phyloP scores from a whole-genome alignment of 257 asterid genomes.

The Craterostigma plantagineum region DNA sequence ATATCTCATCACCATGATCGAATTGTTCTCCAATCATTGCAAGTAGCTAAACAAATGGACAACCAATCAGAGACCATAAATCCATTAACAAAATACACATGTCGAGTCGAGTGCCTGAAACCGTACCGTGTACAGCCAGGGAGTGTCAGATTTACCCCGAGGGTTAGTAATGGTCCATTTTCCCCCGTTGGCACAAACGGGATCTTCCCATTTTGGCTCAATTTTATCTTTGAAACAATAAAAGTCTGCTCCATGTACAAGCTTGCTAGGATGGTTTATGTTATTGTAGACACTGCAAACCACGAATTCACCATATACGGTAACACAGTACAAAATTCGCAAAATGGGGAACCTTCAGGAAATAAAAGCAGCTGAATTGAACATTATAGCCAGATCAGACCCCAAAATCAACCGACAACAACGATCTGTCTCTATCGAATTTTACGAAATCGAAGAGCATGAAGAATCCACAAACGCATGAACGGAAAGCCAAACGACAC shows the following conservation, averaged over 20 bases:
- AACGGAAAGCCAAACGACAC: no score
- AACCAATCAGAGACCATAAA: not conserved
- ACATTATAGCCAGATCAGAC: no score
- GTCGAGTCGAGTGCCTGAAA: not conserved
- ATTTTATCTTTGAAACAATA: slow-evolving; percentile 75
- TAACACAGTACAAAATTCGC: not conserved
- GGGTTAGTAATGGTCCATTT: slow-evolving; percentile 52
- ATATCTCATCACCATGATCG: slow-evolving; percentile 84
- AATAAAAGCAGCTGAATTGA: no score
- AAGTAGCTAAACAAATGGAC: slow-evolving; percentile 38
- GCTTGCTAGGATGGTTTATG: slow-evolving; percentile 72
- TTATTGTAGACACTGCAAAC: slow-evolving; percentile 69
- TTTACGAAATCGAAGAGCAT: no score
- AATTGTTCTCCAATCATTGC: slow-evolving; percentile 98
- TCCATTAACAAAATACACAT: not conserved
- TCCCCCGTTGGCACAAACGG: slow-evolving; percentile 89
- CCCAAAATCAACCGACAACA: no score
- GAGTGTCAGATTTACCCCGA: slow-evolving; percentile 57
- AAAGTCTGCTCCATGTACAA: slow-evolving; percentile 52
- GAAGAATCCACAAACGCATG: no score
- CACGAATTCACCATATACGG: slow-evolving; percentile 4
- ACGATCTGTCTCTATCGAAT: no score
- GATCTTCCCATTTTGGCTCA: slow-evolving; percentile 94
- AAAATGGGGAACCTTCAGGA: not conserved
- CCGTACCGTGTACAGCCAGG: slow-evolving; percentile 82